Conservation (phyloP, 2,329 filamentous ascomycete species). For the Hymenoscyphus salicellus region DNA sequence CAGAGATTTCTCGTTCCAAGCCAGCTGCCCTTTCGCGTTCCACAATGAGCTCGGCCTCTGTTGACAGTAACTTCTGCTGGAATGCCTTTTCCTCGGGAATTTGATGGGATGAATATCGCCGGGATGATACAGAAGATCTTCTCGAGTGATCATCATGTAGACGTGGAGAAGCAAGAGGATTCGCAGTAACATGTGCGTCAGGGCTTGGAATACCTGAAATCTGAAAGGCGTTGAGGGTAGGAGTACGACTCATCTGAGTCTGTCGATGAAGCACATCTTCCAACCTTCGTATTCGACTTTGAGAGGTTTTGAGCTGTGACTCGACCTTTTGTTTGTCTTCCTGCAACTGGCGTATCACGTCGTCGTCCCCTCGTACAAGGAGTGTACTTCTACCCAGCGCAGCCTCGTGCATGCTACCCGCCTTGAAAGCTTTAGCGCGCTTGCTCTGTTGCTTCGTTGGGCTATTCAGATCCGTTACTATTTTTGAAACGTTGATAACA, state of each 20-base stretch:
- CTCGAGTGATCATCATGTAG: constrained; percentile 48
- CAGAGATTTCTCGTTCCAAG: constrained; percentile 68
- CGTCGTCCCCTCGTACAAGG: constrained; percentile 81
- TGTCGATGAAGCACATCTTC: constrained; percentile 92
- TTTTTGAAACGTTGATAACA: constrained; percentile 69
- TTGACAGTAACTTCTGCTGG: constrained; percentile 57
- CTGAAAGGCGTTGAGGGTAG: constrained; percentile 55
- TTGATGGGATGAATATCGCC: constrained; percentile 60
- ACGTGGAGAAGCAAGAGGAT: constrained; percentile 31
- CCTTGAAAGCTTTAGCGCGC: constrained; percentile 89
- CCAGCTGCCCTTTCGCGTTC: constrained; percentile 67
- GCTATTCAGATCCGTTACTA: constrained; percentile 73
- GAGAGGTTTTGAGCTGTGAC: constrained; percentile 73
- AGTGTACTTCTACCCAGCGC: constrained; percentile 82
- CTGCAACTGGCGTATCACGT: constrained; percentile 71
- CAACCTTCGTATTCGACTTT: constrained; percentile 84
- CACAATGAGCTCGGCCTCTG: constrained; percentile 74
- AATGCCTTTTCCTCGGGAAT: constrained; percentile 58
- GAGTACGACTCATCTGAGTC: constrained; percentile 55
- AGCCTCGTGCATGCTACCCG: constrained; percentile 91
- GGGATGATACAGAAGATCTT: constrained; percentile 58
- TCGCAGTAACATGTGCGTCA: constrained; percentile 48
- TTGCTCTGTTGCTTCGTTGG: constrained; percentile 85
- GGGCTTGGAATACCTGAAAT: constrained; percentile 43
- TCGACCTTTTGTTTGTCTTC: constrained; percentile 77